These are phyloP conservation scores for Mycosphaerelloides madeirae DNA, from an alignment of 2,329 filamentous ascomycete genomes.

Conservation along the genomic window DNA sequence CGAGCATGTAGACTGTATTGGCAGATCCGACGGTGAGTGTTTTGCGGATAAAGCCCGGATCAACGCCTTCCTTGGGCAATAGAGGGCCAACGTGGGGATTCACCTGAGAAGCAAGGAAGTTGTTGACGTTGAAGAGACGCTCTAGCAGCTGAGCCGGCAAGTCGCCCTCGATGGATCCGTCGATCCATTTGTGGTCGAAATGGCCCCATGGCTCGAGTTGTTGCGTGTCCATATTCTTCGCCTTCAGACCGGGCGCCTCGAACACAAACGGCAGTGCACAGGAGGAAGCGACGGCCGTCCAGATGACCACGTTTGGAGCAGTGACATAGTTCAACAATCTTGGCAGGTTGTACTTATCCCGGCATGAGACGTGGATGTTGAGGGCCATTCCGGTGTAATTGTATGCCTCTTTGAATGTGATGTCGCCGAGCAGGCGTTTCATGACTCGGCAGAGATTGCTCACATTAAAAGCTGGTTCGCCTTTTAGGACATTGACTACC, in stretches of 20 bases:
- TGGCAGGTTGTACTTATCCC: slow-evolving; percentile 80
- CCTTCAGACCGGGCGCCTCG: slow-evolving; percentile 69
- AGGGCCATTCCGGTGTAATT: slow-evolving; percentile 87
- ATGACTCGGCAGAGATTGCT: slow-evolving; percentile 76
- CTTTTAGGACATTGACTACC: slow-evolving; percentile 17
- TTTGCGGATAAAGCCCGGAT: slow-evolving; percentile 24
- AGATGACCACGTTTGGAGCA: slow-evolving; percentile 89
- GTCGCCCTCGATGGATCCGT: slow-evolving; percentile 92
- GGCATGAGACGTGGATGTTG: slow-evolving; percentile 89
- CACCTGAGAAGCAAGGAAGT: slow-evolving; percentile 95
- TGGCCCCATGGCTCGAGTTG: slow-evolving; percentile 75
- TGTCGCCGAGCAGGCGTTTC: slow-evolving; percentile 73
- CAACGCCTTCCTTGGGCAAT: slow-evolving; percentile 66
- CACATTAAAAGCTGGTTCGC: slow-evolving; percentile 54
- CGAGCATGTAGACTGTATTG: slow-evolving; percentile 13
- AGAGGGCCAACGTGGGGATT: slow-evolving; percentile 93
- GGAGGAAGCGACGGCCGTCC: slow-evolving; percentile 93
- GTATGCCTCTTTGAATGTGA: slow-evolving; percentile 94
- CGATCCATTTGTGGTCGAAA: slow-evolving; percentile 79
- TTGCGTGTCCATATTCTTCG: slow-evolving; percentile 79
- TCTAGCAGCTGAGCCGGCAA: slow-evolving; percentile 83
- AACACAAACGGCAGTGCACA: slow-evolving; percentile 90
- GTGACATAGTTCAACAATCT: slow-evolving; percentile 88
- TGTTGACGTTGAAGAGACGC: slow-evolving; percentile 97
- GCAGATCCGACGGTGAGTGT: slow-evolving; percentile 15